Conservation (phyloP, 2,329 filamentous ascomycete species). For the Incumbomyces lentus region DNA sequence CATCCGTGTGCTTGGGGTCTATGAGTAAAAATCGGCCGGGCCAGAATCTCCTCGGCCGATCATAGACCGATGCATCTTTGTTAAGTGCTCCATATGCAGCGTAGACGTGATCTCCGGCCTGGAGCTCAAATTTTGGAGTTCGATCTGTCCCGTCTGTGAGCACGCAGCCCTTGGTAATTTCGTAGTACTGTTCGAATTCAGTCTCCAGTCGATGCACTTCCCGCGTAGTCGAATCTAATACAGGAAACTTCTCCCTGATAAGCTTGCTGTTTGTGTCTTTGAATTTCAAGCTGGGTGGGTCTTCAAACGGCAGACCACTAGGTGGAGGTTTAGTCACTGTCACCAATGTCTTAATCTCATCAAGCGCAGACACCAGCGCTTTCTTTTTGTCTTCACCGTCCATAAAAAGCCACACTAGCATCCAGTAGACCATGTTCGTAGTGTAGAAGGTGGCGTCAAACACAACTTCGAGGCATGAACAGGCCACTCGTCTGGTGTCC, state of each 20-base stretch:
- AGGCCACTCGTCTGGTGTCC: not conserved
- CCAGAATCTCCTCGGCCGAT: slow-evolving; percentile 9
- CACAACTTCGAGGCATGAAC: slow-evolving; percentile 8
- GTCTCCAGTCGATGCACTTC: slow-evolving; percentile 38
- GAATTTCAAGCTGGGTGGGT: slow-evolving; percentile 36
- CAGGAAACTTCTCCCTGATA: slow-evolving; percentile 17
- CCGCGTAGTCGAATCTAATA: slow-evolving; percentile 37
- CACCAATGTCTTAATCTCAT: slow-evolving; percentile 36
- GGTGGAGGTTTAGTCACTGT: slow-evolving; percentile 27
- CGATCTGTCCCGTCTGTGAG: slow-evolving; percentile 26
- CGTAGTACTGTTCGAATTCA: slow-evolving; percentile 33
- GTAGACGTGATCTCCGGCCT: slow-evolving; percentile 33
- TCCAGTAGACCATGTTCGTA: slow-evolving; percentile 44
- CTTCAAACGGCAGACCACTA: slow-evolving; percentile 33
- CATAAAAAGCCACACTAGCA: slow-evolving; percentile 37
- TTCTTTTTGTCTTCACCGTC: slow-evolving; percentile 22
- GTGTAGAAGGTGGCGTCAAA: slow-evolving; percentile 48
- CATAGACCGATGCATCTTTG: slow-evolving; percentile 30
- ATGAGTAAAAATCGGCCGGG: slow-evolving; percentile 24
- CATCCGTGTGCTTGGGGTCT: slow-evolving; percentile 32
- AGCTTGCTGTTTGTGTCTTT: not conserved
- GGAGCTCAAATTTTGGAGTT: slow-evolving; percentile 28
- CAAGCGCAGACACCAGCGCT: slow-evolving; percentile 32
- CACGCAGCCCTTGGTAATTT: slow-evolving; percentile 30
- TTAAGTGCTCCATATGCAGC: slow-evolving; percentile 37